Evolutionary conservation across 768 basidiomycete genomes (phyloP).

Genomic region (Lentinula guzmanii): DNA sequence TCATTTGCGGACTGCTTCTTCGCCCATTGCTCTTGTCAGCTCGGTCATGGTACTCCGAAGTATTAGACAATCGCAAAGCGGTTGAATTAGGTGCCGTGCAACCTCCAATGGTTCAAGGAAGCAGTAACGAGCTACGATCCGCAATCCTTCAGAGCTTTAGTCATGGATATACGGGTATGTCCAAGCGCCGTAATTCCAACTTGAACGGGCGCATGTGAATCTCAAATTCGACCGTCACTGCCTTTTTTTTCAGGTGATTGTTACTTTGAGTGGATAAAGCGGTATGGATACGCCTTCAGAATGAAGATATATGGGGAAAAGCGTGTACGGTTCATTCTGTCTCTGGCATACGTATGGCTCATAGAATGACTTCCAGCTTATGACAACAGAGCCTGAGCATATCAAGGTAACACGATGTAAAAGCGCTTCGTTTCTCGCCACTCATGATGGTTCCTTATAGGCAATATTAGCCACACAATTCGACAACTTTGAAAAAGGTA

Average conservation of each 20-base stretch:
- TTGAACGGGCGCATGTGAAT: neutral
- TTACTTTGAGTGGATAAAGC: slow-evolving; percentile 1
- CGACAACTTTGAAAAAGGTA: slow-evolving; percentile 28
- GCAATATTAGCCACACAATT: slow-evolving; percentile 34
- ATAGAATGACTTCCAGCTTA: slow-evolving; percentile 1
- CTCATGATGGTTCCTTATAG: neutral
- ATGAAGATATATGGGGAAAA: neutral
- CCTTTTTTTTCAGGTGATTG: neutral
- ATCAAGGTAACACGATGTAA: slow-evolving; percentile 15
- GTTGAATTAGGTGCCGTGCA: neutral
- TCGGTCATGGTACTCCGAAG: neutral
- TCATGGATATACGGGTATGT: slow-evolving; percentile 1
- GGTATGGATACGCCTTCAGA: slow-evolving; percentile 1
- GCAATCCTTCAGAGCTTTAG: neutral
- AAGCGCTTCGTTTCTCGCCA: neutral
- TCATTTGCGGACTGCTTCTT: neutral
- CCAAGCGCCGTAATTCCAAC: neutral
- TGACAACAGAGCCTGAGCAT: slow-evolving; percentile 17
- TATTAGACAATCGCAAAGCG: neutral
- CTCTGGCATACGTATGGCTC: neutral
- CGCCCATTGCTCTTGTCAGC: neutral
- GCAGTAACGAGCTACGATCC: neutral
- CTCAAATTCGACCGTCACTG: neutral
- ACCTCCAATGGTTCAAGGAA: neutral
- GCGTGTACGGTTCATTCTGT: neutral